Evolutionary conservation across 2,329 filamentous ascomycete genomes (phyloP).

Genomic region (Aphanocladium album): DNA sequence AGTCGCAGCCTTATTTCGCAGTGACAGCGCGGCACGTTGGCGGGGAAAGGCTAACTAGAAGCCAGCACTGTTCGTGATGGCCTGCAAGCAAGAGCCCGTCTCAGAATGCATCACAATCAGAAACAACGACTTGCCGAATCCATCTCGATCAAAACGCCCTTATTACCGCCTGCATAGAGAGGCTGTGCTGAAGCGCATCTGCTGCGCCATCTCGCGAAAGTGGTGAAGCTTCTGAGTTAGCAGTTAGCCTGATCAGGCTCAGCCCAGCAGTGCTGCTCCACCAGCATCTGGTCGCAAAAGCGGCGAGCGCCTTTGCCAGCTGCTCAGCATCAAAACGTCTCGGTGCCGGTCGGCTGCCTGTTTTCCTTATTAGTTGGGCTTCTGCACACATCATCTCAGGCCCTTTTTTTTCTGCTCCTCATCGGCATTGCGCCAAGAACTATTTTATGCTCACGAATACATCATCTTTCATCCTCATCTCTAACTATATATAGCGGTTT

Average conservation of each 20-base stretch:
- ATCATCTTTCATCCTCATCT: not conserved
- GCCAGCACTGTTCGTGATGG: not conserved
- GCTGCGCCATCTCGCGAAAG: slow-evolving; percentile 1
- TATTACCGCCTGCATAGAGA: not conserved
- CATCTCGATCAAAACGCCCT: not conserved
- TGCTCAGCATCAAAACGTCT: not conserved
- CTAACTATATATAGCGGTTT: not conserved
- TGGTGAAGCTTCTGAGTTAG: not conserved
- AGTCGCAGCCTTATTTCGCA: not conserved
- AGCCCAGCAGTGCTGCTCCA: not conserved
- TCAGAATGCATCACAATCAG: not conserved
- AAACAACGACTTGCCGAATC: not conserved
- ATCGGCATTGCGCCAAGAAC: not conserved
- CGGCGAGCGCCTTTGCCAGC: slow-evolving; percentile 6
- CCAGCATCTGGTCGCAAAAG: not conserved
- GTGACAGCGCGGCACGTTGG: not conserved
- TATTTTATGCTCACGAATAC: not conserved
- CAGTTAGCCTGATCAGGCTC: slow-evolving; percentile 8
- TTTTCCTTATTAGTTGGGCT: slow-evolving; percentile 11
- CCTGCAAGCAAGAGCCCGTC: not conserved
- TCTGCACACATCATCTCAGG: slow-evolving; percentile 8
- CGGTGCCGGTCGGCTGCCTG: slow-evolving; percentile 3
- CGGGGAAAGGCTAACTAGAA: too few relatives aligned
- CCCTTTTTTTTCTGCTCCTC: not conserved
- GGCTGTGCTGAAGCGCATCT: not conserved